phyloP scores from a whole-genome alignment of 1,139 yeast genomes.

The Chernovozyma sophiae-reginae region DNA sequence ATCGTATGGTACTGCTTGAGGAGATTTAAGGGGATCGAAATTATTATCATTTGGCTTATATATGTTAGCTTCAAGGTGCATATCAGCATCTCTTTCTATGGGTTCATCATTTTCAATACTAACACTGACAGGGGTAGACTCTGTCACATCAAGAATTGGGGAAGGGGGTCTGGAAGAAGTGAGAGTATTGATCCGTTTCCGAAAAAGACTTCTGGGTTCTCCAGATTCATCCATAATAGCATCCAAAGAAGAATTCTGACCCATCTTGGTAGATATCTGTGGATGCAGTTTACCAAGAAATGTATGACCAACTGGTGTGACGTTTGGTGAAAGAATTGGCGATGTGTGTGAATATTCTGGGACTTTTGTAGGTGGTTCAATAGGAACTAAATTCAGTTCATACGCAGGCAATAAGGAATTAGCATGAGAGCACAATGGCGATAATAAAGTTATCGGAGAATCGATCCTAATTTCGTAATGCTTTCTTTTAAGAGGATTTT shows the following conservation, averaged over 20 bases:
- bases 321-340: slow-evolving; percentile 54
- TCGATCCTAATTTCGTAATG: slow-evolving; percentile 92
- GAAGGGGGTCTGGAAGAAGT: background rate
- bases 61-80: slow-evolving; percentile 56
- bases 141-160: slow-evolving; percentile 5
- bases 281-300: slow-evolving; percentile 7
- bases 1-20: slow-evolving; percentile 54
- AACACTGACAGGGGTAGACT: slow-evolving; percentile 30
- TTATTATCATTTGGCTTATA: slow-evolving; percentile 51
- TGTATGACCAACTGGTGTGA: slow-evolving; percentile 32
- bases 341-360: slow-evolving; percentile 21
- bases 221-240: slow-evolving; percentile 7
- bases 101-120: slow-evolving; percentile 31
- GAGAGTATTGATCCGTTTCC: background rate
- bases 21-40: slow-evolving; percentile 41
- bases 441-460: slow-evolving; percentile 78
- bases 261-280: slow-evolving; percentile 1
- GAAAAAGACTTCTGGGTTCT: slow-evolving; percentile 2
- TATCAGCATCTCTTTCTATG: slow-evolving; percentile 35
- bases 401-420: slow-evolving; percentile 65
- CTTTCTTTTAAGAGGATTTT: slow-evolving; percentile 58
- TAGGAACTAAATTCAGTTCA: slow-evolving; percentile 14
- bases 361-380: slow-evolving; percentile 4
- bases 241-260: slow-evolving; percentile 8
- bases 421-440: slow-evolving; percentile 65